Evolutionary conservation across 108 stramenopile species (phyloP).

Genomic region (Skeletonema grethae): DNA sequence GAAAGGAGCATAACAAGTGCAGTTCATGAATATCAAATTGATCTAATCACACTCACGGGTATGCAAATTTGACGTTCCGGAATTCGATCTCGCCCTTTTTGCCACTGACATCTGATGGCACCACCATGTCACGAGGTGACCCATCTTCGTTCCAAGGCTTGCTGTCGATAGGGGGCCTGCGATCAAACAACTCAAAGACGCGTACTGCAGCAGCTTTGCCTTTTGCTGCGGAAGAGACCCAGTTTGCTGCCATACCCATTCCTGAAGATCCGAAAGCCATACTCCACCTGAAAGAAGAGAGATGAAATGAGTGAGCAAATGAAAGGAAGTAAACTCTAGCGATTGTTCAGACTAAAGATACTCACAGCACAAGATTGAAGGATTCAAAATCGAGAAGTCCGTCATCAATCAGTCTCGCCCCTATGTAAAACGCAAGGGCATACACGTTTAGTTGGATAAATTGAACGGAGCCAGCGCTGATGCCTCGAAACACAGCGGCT

Average conservation of each 20-base stretch:
- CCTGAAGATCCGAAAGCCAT: conserved; percentile 47
- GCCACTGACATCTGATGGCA: conserved; percentile 20
- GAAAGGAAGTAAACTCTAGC: too few species aligned
- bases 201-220: conserved; percentile 34
- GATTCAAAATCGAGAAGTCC: conserved; percentile 25
- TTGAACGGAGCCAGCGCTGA: conserved; percentile 36
- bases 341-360: too few species aligned
- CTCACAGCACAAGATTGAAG: conserved; percentile 25
- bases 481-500: conserved; percentile 30
- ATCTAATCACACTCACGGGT: conserved; percentile 43
- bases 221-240: conserved; percentile 39
- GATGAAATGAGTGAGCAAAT: too few species aligned
- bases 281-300: conserved; percentile 6
- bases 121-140: conserved; percentile 29
- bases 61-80: conserved; percentile 68
- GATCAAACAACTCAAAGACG: conserved; percentile 50
- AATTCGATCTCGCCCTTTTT: conserved; percentile 45
- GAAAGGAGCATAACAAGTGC: conserved; percentile 12
- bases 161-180: conserved; percentile 32
- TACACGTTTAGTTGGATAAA: conserved; percentile 42
- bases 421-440: conserved; percentile 43
- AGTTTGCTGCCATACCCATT: conserved; percentile 48
- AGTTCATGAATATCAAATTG: conserved; percentile 29
- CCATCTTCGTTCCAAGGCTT: conserved; percentile 43
- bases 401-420: conserved; percentile 25